Evolutionary conservation across 352 stramenopile species (phyloP), one percentile per base, ranked within the genome.

Genomic region (Pelagophyceae sp.): DNA sequence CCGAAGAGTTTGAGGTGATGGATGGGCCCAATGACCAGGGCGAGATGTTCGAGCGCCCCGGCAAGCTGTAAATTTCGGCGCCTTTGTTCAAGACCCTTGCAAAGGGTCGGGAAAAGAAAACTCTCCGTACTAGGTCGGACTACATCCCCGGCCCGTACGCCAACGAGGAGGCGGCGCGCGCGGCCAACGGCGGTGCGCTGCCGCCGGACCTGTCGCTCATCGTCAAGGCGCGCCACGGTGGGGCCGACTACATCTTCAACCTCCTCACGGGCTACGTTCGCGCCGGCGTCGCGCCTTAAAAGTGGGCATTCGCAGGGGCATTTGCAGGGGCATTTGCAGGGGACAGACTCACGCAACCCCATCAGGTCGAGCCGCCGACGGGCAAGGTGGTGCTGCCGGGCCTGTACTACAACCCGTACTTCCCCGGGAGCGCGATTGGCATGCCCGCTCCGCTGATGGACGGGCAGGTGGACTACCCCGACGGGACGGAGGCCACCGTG

Each of bases 321-420:
- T n/a, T n/a, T 40, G 86, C 85, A 67, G 89, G 89, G 80, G n/a
- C 54, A 64, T 64, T n/a, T 64, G n/a, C n/a, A 64, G n/a, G 27
- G 54, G 54, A n/a, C n/a, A n/a, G n/a, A 64, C 27, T n/a, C 27
- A 64, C 54, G n/a, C 54, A 64, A n/a, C n/a, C n/a, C n/a, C n/a
- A n/a, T n/a, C n/a, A n/a, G n/a, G n/a, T 17, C 33, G 61, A 71
- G 17, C 20, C 72, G 20, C 72, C 93, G 74, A 90, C 93, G 82
- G 91, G 92, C 79, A 95, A 90, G 82, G 89, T 93, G 75, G 88
- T 94, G 80, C 85, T 93, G 54, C 83, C 86, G 27, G 88, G 87
- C 67, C 89, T 98, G 32, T 96, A 98, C 87, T 98, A 99, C 90
- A 98, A 98, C 87, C 96, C 95, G 38, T 99, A 98, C 89, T 99